These are phyloP conservation scores for Aspergillus tanneri DNA, from an alignment of 2,329 filamentous ascomycete species.

Conservation along the genomic window DNA sequence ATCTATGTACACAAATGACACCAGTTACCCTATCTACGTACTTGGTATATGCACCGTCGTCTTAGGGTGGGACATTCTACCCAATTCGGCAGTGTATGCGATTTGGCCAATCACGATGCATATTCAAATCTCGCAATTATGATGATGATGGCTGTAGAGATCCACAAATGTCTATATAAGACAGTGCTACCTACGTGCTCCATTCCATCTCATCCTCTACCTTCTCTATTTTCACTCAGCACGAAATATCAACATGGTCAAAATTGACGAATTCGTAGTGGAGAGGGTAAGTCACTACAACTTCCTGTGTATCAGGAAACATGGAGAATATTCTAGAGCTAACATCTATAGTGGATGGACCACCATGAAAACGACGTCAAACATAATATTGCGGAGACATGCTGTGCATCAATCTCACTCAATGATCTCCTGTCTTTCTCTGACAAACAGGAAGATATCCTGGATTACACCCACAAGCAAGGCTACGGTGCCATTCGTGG, in stretches of 20 bases:
- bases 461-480: slow-evolving; percentile 27
- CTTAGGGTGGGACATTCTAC: not conserved
- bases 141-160: not conserved
- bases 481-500: slow-evolving; percentile 31
- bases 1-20: too few species aligned
- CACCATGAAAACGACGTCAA: slow-evolving; percentile 52
- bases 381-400: slow-evolving; percentile 77
- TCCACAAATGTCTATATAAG: not conserved
- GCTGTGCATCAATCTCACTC: slow-evolving; percentile 71
- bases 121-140: not conserved
- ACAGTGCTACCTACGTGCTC: too few species aligned
- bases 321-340: not conserved
- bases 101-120: slow-evolving; percentile 17
- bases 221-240: not conserved
- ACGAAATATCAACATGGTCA: slow-evolving; percentile 15
- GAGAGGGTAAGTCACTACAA: not conserved
- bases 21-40: too few species aligned
- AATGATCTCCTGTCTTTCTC: slow-evolving; percentile 63
- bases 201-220: not conserved
- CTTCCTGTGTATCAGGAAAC: not conserved
- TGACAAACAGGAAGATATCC: slow-evolving; percentile 32
- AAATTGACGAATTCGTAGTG: slow-evolving; percentile 17
- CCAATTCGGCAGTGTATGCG: slow-evolving; percentile 16
- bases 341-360: slow-evolving; percentile 55
- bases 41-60: too few species aligned